A percentile compares a stretch with the other conserved stretches of the same genome.
Conservation (phyloP, 306 rosid genomes). For the Vigna mungo region DNA sequence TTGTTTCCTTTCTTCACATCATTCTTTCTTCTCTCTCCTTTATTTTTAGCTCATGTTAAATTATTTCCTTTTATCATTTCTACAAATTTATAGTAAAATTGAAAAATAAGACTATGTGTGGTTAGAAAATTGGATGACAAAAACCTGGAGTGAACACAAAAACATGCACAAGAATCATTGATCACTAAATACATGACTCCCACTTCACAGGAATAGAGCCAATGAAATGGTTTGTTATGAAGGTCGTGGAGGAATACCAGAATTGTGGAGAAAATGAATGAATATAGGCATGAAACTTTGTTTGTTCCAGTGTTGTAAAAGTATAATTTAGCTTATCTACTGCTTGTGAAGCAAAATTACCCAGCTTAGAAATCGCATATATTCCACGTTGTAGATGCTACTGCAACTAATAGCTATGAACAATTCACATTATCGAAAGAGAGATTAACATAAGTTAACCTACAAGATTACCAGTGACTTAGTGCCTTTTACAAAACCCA, state of each 20-base stretch:
- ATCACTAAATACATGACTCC: too few species aligned
- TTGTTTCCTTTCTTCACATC: background rate
- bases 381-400: background rate
- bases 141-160: too few species aligned
- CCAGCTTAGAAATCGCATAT: background rate
- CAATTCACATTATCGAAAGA: background rate
- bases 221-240: too few species aligned
- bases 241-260: too few species aligned
- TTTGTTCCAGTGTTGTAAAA: background rate
- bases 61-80: too few species aligned
- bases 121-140: too few species aligned
- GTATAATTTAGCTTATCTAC: background rate
- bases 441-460: background rate
- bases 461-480: background rate
- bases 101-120: too few species aligned
- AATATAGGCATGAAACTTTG: background rate
- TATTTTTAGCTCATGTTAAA: too few species aligned
- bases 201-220: too few species aligned
- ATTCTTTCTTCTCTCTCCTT: background rate
- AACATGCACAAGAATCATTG: too few species aligned
- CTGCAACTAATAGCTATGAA: background rate
- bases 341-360: background rate
- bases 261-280: background rate
- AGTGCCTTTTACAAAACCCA: background rate
- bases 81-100: too few species aligned